These are phyloP conservation scores for Metschnikowia henanensis DNA, from an alignment of 805 yeast genomes.

Conservation along the genomic window DNA sequence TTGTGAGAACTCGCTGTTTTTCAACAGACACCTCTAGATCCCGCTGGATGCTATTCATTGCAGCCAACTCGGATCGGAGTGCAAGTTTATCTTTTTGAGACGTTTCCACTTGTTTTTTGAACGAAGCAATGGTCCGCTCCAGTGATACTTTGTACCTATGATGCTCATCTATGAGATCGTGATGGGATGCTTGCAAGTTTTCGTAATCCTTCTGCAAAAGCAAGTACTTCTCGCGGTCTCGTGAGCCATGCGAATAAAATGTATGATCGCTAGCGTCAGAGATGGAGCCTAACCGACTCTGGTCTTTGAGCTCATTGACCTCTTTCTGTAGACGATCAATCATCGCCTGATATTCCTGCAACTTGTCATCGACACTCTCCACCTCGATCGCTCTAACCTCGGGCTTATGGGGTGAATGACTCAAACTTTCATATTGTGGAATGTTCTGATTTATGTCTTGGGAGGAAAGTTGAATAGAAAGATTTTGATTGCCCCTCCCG, in stretches of 20 bases:
- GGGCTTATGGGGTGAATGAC: constrained; percentile 1
- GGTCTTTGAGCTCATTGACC: constrained; percentile 28
- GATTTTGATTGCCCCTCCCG: background rate
- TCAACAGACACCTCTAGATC: constrained; percentile 43
- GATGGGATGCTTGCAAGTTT: constrained; percentile 9
- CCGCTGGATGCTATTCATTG: constrained; percentile 33
- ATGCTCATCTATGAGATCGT: constrained; percentile 13
- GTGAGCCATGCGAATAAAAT: constrained; percentile 1
- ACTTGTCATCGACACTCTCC: constrained; percentile 24
- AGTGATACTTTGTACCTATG: constrained; percentile 6
- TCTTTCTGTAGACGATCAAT: constrained; percentile 34
- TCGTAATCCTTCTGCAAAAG: constrained; percentile 17
- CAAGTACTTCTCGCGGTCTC: constrained; percentile 12
- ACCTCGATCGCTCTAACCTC: constrained; percentile 10
- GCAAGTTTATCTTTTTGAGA: constrained; percentile 13
- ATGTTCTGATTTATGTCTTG: background rate
- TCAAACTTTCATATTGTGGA: background rate
- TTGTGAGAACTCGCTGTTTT: constrained; percentile 42
- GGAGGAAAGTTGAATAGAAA: background rate
- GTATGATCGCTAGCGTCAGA: constrained; percentile 11
- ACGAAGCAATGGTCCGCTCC: constrained; percentile 12
- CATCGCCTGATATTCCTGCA: constrained; percentile 30
- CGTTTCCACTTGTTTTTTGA: constrained; percentile 14
- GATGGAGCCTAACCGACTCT: constrained; percentile 12
- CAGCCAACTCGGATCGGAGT: constrained; percentile 12